Evolutionary conservation across 345 rosid species (phyloP), one percentile per base, ranked within the genome.

Genomic region (Odontarrhena argentea): DNA sequence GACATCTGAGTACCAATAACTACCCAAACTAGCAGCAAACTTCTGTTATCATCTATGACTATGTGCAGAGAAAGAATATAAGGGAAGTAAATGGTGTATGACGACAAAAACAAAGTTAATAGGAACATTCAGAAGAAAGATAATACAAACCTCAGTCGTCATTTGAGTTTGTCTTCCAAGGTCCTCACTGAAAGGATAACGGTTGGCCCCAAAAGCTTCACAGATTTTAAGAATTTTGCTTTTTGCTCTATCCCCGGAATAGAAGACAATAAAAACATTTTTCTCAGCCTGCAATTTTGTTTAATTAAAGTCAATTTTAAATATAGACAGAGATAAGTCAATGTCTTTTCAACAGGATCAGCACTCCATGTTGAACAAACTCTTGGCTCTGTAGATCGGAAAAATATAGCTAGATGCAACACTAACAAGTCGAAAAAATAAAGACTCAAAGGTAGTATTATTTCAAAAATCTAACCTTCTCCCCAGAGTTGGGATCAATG

Each of bases 191-290:
- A 91, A 95, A 70, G 94, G 78, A 79, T 95, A 95, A 46, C 96
- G 93, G 73, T 87, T 95, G 63, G 99, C 96, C 32, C 93, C 99
- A 87, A 91, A 91, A 62, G 96, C 99, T 73, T 95, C 99, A 77
- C 96, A 89, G 69, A 89, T 91, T 80, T 89, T 91, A 52, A 87
- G 83, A 71, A 95, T 85, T 83, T 95, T 95, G 74, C 76, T 85
- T 82, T 85, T 89, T 40, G 86, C 84, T 78, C 88, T 87, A 76
- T 95, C 99, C 71, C 97, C 99, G 64, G 97, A 91, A 74, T 76
- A 89, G 84, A 89, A 95, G 50, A 87, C 78, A 65, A 83, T 69
- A 71, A 86, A 95, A 40, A 91, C 96, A 76, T 89, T 95, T 84
- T 95, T 95, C 85, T 95, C 93, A 9, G 81, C 75, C 97, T 91